These are phyloP conservation scores for Sphagnum magellanicum DNA, from an alignment of 228 moss, liverwort and hornwort genomes.

Conservation along the genomic window DNA sequence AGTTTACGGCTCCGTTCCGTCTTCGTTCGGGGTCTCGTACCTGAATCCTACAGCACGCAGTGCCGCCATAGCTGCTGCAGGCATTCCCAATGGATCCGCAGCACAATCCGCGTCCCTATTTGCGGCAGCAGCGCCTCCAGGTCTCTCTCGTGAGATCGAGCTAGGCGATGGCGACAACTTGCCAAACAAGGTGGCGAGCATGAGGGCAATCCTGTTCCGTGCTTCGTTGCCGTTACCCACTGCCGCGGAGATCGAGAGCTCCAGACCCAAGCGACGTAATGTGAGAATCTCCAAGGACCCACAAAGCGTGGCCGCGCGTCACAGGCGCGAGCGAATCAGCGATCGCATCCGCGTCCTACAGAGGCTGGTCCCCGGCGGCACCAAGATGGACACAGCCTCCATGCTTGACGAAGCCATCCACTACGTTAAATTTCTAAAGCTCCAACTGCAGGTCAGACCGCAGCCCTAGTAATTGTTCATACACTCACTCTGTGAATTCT, in stretches of 20 bases:
- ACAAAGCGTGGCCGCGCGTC: conserved; percentile 40
- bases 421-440: conserved; percentile 33
- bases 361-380: conserved; percentile 33
- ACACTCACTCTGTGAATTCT: neutral
- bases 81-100: neutral
- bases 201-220: conserved; percentile 8
- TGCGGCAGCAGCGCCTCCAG: neutral
- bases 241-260: conserved; percentile 12
- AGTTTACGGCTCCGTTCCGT: neutral
- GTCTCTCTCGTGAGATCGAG: too few relatives aligned
- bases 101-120: neutral
- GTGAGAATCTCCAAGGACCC: conserved; percentile 42
- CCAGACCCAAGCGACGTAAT: conserved; percentile 32
- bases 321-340: conserved; percentile 28
- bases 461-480: neutral
- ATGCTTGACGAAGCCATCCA: conserved; percentile 42
- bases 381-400: conserved; percentile 48
- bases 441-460: conserved; percentile 11
- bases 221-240: conserved; percentile 6
- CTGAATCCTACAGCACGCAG: neutral
- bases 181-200: neutral
- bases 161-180: neutral
- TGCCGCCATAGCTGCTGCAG: neutral
- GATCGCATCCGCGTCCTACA: conserved; percentile 33
- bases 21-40: neutral